Conservation (phyloP, 805 yeast genomes). For the Diddensiella caesifluorescens region DNA sequence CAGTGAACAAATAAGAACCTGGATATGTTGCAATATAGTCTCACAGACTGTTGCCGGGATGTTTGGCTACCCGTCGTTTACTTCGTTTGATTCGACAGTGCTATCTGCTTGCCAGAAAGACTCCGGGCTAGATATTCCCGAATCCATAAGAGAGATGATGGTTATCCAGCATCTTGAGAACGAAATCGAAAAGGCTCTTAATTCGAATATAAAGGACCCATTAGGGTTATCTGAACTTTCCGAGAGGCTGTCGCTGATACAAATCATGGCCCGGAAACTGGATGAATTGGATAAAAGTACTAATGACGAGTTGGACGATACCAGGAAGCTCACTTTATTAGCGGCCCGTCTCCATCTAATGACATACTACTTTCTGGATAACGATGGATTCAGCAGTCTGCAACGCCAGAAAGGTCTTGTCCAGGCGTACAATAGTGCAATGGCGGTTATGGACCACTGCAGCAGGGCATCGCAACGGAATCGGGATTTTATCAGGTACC, state of each 20-base stretch:
- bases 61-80: constrained; percentile 92
- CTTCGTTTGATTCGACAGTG: constrained; percentile 71
- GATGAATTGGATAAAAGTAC: constrained; percentile 60
- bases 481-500: constrained; percentile 59
- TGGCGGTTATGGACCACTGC: constrained; percentile 64
- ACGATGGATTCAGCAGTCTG: constrained; percentile 36
- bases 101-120: constrained; percentile 48
- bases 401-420: constrained; percentile 71
- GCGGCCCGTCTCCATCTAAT: constrained; percentile 77
- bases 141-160: constrained; percentile 65
- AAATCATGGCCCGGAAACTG: constrained; percentile 63
- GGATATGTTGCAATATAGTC: constrained; percentile 90
- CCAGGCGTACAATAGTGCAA: constrained; percentile 72
- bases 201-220: constrained; percentile 61
- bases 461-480: constrained; percentile 54
- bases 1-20: constrained; percentile 78
- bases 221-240: constrained; percentile 59
- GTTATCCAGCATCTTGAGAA: constrained; percentile 82
- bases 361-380: constrained; percentile 76
- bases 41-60: constrained; percentile 87
- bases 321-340: constrained; percentile 60
- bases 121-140: constrained; percentile 45
- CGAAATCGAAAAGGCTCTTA: constrained; percentile 72
- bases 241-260: constrained; percentile 70
- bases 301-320: constrained; percentile 51